Percentiles rank a stretch among this genome's conserved stretches.
Conservation (phyloP, 2,329 filamentous ascomycete genomes). For the Talaromyces albobiverticillius region DNA sequence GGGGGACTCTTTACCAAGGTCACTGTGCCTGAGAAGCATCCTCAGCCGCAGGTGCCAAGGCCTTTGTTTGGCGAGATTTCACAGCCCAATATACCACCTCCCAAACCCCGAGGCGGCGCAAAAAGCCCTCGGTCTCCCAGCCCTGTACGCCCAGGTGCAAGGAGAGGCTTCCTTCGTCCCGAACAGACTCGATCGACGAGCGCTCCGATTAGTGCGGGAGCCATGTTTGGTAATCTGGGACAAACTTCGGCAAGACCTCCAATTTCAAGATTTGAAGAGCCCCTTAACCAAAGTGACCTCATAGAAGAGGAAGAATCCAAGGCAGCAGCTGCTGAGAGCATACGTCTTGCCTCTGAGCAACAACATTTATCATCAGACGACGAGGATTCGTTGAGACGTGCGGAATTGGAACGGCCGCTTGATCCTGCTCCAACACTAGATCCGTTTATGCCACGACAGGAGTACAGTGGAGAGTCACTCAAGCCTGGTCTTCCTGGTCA, state of each 20-base stretch:
- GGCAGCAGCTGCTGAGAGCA: constrained; percentile 29
- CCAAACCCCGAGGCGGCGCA: constrained; percentile 27
- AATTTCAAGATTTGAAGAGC: constrained; percentile 13
- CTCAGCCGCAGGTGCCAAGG: constrained; percentile 24
- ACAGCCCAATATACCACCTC: constrained; percentile 37
- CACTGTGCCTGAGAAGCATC: constrained; percentile 27
- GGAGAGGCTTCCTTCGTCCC: constrained; percentile 28
- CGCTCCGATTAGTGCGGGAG: constrained; percentile 35
- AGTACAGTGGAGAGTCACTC: constrained; percentile 41
- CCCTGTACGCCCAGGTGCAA: constrained; percentile 36
- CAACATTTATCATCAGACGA: constrained; percentile 44
- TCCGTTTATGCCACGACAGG: constrained; percentile 49
- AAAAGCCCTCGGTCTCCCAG: constrained; percentile 46
- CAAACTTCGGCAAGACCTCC: constrained; percentile 2
- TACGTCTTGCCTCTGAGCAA: constrained; percentile 31
- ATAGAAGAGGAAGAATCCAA: constrained; percentile 28
- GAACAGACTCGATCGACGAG: constrained; percentile 36
- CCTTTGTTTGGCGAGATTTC: constrained; percentile 46
- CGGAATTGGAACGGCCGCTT: constrained; percentile 43
- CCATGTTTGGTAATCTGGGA: constrained; percentile 28
- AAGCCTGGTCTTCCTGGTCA: constrained; percentile 50
- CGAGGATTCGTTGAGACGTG: constrained; percentile 47
- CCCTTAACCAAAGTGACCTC: constrained; percentile 20
- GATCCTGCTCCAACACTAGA: constrained; percentile 44
- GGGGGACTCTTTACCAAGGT: constrained; percentile 41